These are phyloP conservation scores for Patellaria atrata DNA, from an alignment of 495 filamentous ascomycete species.

Conservation along the genomic window DNA sequence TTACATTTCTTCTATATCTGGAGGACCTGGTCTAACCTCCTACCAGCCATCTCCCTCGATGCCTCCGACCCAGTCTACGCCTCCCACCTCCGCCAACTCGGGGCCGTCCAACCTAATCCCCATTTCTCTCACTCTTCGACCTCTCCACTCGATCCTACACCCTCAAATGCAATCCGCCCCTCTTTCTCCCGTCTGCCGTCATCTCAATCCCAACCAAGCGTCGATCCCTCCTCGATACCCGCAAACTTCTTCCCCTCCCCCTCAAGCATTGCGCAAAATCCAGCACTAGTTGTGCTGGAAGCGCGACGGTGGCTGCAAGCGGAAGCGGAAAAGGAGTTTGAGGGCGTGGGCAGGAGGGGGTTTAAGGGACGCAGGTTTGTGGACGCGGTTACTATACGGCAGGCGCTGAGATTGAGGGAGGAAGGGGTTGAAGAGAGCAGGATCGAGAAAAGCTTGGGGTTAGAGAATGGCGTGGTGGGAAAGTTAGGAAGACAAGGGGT, in stretches of 20 bases:
- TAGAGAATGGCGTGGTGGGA: slow-evolving; percentile 43
- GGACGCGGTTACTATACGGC: slow-evolving; percentile 45
- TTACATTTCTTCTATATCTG: slow-evolving; percentile 7
- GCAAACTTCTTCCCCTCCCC: slow-evolving; percentile 39
- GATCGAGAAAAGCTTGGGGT: slow-evolving; percentile 45
- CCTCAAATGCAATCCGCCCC: neutral
- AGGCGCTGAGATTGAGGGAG: slow-evolving; percentile 45
- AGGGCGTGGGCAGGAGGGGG: slow-evolving; percentile 33
- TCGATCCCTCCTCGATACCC: slow-evolving; percentile 17
- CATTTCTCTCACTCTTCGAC: slow-evolving; percentile 42
- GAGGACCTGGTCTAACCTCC: slow-evolving; percentile 7
- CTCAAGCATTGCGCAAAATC: slow-evolving; percentile 38
- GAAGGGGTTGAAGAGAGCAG: slow-evolving; percentile 33
- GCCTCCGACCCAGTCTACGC: slow-evolving; percentile 50
- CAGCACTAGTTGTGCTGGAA: slow-evolving; percentile 40
- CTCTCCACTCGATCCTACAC: slow-evolving; percentile 23
- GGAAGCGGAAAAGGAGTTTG: slow-evolving; percentile 41
- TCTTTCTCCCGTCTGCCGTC: no score
- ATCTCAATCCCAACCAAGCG: slow-evolving; percentile 12
- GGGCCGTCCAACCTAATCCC: slow-evolving; percentile 48
- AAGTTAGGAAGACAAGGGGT: slow-evolving; percentile 34
- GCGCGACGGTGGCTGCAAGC: slow-evolving; percentile 41
- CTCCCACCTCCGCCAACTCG: slow-evolving; percentile 45
- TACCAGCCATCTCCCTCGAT: slow-evolving; percentile 49
- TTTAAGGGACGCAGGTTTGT: slow-evolving; percentile 41